phyloP scores from a whole-genome alignment of 331 rosid species.

The Quercus lobata region DNA sequence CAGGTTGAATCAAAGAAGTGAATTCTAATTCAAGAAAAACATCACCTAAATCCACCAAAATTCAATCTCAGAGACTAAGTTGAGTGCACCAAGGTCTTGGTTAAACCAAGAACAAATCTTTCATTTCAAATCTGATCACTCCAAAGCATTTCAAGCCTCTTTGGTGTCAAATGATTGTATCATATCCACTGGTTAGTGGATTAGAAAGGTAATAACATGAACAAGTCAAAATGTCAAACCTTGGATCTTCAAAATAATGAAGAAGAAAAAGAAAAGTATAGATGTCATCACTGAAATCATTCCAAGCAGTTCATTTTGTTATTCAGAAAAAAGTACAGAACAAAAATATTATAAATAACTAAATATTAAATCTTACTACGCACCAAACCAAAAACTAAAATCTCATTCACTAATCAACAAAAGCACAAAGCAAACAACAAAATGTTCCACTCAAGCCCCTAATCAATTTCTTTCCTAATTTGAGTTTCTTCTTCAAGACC shows the following conservation, averaged over 20 bases:
- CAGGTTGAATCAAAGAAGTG: no score
- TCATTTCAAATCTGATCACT: not conserved
- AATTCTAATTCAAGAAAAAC: no score
- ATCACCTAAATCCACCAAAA: not conserved
- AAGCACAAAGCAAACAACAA: not conserved
- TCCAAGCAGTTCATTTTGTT: not conserved
- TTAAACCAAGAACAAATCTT: not conserved
- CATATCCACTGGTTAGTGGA: not conserved
- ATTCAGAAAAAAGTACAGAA: not conserved
- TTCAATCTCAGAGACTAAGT: not conserved
- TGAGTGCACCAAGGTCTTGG: not conserved
- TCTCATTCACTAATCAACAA: not conserved
- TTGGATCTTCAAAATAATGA: not conserved
- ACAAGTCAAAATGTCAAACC: not conserved
- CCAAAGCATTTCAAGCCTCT: not conserved
- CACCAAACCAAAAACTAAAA: not conserved
- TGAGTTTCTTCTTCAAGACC: not conserved
- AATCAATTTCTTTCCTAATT: not conserved
- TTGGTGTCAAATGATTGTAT: not conserved
- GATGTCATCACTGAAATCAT: not conserved
- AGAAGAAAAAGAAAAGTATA: not conserved
- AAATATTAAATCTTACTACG: not conserved
- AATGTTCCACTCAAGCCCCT: not conserved
- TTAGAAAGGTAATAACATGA: not conserved
- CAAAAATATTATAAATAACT: not conserved